These are phyloP conservation scores for Adansonia grandidieri DNA, from an alignment of 441 rosid species.

Conservation along the genomic window DNA sequence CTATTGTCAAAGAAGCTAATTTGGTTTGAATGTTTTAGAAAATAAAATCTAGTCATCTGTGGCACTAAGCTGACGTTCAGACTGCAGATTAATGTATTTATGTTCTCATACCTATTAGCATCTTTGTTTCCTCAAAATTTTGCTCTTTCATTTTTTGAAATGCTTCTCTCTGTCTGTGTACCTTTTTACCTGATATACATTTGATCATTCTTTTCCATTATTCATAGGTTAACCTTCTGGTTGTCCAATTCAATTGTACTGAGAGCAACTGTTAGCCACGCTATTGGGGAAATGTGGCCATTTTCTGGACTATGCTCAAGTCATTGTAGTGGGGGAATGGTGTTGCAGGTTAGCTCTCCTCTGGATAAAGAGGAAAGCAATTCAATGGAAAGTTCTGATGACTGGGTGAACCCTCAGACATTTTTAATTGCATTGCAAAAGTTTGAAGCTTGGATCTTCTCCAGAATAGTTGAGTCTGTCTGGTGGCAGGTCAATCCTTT, in stretches of 20 bases:
- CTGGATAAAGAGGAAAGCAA: constrained; percentile 23
- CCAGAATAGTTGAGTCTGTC: constrained; percentile 79
- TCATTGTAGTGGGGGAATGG: constrained; percentile 27
- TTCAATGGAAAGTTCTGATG: constrained; percentile 37
- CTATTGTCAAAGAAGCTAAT: neutral
- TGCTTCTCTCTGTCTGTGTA: neutral
- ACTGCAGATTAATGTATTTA: neutral
- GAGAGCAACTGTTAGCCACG: constrained; percentile 64
- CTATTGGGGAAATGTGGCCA: constrained; percentile 42
- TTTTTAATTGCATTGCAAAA: constrained; percentile 70
- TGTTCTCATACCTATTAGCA: neutral
- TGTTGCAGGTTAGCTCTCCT: constrained; percentile 27
- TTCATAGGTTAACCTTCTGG: constrained; percentile 87
- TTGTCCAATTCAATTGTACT: constrained; percentile 78
- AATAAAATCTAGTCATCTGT: neutral
- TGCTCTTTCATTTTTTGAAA: constrained; percentile 8
- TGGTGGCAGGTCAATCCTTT: constrained; percentile 89
- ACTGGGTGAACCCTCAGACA: constrained; percentile 75
- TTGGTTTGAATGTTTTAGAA: constrained; percentile 20
- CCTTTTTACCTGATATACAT: constrained; percentile 8
- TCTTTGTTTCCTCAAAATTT: constrained; percentile 4
- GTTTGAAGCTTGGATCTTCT: constrained; percentile 92
- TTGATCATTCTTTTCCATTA: constrained; percentile 24
- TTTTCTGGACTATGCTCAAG: constrained; percentile 25
- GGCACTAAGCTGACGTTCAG: constrained; percentile 1